These are phyloP conservation scores for Mycena indigotica DNA, from an alignment of 768 basidiomycete species.

Conservation along the genomic window DNA sequence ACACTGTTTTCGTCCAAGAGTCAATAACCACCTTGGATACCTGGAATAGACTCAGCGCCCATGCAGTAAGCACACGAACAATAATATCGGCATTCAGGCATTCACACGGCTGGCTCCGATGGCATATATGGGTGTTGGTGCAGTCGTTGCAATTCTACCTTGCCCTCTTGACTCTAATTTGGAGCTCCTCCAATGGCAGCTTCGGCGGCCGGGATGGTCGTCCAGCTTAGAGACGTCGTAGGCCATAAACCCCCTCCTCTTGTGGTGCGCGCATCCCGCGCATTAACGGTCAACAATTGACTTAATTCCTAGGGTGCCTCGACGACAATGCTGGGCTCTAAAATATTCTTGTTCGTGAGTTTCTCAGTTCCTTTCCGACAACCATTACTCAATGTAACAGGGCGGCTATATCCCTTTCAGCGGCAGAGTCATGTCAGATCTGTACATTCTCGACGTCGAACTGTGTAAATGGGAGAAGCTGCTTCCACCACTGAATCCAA, in stretches of 20 bases:
- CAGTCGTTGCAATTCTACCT: background rate
- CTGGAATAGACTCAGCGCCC: background rate
- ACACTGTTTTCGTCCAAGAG: too few relatives aligned
- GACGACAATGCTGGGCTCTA: conserved; percentile 16
- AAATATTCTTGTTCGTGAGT: conserved; percentile 23
- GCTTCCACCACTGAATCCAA: background rate
- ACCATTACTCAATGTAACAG: too few relatives aligned
- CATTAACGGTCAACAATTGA: background rate
- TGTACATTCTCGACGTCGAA: conserved; percentile 22
- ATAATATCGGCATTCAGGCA: background rate
- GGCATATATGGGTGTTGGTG: background rate
- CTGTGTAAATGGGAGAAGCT: conserved; percentile 22
- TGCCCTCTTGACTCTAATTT: background rate
- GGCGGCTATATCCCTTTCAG: conserved; percentile 9
- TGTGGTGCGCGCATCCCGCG: background rate
- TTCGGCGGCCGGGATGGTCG: conserved; percentile 12
- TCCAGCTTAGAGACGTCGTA: conserved; percentile 9
- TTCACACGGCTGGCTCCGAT: background rate
- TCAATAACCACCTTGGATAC: background rate
- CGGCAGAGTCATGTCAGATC: conserved; percentile 2
- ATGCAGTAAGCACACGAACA: background rate
- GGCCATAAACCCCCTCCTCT: conserved; percentile 14
- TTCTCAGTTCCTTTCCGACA: background rate
- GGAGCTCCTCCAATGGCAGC: background rate
- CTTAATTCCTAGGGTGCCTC: conserved; percentile 16